Percentiles rank a stretch among this genome's conserved stretches.
Evolutionary conservation across 306 rosid species (phyloP).

Genomic region (Cucurbita maxima): DNA sequence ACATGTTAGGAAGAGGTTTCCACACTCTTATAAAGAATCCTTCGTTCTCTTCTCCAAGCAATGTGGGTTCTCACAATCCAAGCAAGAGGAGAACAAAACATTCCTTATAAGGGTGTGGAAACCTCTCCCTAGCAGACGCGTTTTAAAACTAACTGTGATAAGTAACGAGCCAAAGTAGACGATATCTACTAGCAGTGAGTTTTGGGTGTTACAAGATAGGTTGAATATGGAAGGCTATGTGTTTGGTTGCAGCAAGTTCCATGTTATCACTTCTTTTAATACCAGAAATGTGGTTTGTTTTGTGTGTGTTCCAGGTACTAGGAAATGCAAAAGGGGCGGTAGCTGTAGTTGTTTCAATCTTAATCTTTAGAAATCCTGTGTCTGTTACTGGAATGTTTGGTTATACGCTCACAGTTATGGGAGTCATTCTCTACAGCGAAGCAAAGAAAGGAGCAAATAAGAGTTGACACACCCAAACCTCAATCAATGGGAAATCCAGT

Average conservation of each 20-base stretch:
- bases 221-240: background rate
- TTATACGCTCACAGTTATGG: conserved; percentile 57
- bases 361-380: conserved; percentile 75
- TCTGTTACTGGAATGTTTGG: conserved; percentile 85
- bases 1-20: no score
- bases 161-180: no score
- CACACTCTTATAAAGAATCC: no score
- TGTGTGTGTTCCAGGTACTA: conserved; percentile 40
- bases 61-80: no score
- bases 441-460: conserved; percentile 72
- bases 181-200: no score
- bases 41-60: no score
- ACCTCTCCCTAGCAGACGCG: no score
- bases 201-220: no score
- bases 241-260: background rate
- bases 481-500: background rate
- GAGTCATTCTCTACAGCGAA: conserved; percentile 72
- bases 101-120: no score
- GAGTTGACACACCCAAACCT: background rate
- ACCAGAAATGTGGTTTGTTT: background rate
- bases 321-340: conserved; percentile 95
- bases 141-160: no score
- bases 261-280: background rate
- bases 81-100: no score
- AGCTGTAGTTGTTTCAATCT: conserved; percentile 72